A percentile compares a stretch with the other conserved stretches of the same genome.
These are phyloP conservation scores for Camellia sinensis DNA, from an alignment of 148 eudicot genomes.

Conservation along the genomic window DNA sequence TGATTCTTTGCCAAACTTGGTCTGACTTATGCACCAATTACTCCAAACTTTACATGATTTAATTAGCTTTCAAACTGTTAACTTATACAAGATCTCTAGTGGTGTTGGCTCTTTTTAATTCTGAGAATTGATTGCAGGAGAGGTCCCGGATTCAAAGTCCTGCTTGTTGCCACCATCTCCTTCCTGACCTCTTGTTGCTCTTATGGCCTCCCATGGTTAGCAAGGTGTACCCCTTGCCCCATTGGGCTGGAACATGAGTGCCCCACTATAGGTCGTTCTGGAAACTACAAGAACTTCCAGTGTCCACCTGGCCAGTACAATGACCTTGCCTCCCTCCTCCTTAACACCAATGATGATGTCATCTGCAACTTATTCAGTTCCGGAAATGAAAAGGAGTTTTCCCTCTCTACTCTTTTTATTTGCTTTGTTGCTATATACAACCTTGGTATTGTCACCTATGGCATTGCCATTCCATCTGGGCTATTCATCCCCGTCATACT, in stretches of 20 bases:
- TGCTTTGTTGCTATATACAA: conserved; percentile 42
- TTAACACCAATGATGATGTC: conserved; percentile 77
- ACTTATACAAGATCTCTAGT: not conserved
- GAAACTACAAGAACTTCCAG: conserved; percentile 63
- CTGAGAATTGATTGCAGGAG: conserved; percentile 39
- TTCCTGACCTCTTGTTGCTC: conserved; percentile 60
- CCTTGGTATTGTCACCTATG: conserved; percentile 73
- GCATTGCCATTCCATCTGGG: conserved; percentile 80
- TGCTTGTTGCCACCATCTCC: conserved; percentile 51
- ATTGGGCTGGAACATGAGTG: conserved; percentile 34
- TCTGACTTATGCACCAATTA: not conserved
- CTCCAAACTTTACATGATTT: not conserved
- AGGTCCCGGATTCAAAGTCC: conserved; percentile 51
- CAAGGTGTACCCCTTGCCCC: conserved; percentile 64
- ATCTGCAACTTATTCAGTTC: conserved; percentile 64
- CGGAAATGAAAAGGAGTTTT: conserved; percentile 36
- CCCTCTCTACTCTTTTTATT: conserved; percentile 37
- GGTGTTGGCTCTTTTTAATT: not conserved
- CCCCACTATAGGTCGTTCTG: conserved; percentile 57
- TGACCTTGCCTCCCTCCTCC: conserved; percentile 72
- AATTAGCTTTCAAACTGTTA: not conserved
- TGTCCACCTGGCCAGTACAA: conserved; percentile 67
- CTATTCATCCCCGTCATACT: conserved; percentile 82
- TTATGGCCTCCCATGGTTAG: conserved; percentile 64
- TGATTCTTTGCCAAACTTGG: not conserved